Base-by-base conservation (phyloP, 345 rosid genomes). In the Hevea brasiliensis region DNA sequence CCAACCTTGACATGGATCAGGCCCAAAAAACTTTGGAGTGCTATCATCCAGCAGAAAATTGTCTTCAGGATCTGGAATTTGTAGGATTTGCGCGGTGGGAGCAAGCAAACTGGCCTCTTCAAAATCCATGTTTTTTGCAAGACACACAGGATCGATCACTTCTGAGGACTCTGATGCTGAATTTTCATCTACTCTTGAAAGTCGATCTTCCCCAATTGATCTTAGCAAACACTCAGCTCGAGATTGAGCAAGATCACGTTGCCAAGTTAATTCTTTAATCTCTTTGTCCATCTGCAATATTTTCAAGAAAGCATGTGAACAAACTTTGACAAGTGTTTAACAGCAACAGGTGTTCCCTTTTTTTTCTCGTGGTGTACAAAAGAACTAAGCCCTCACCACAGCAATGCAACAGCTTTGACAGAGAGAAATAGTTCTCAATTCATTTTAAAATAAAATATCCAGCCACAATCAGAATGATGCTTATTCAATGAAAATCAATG, bases 221-320 rank as follows among this genome's bases (percentile, higher is more conserved):
- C 73, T 85, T 40, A 89, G 87, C 75, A 91, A 75, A 67, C 76
- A 81, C 71, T 90, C 89, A 53, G 89, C 68, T 65, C 82, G 87
- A 15, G 88, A 82, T 75, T 86, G 89, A 61, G 97, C 96, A 53
- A 85, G 78, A 72, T 94, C 92, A 32, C 91, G 92, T 68, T 94
- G 88, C 83, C 62, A 74, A 61, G 87, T 89, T 73, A 94, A 59
- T 45, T 87, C 90, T 69, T 84, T 77, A 44, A 94, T 91, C 87
- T 94, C 94, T 55, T 83, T 85, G 35, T 81, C 85, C 98, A 90
- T 90, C 94, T 94, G 85, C 80, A 68, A 13, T 26, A 32, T 20
- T 37, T 1, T 32, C 37, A 32, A 32, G 37, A 32, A 32, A 32
- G 37, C 37, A 32, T 32, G 37, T 1, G 37, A 32, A 32, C 37